Conservation (phyloP, 345 rosid genomes). For the Nasturtium officinale region DNA sequence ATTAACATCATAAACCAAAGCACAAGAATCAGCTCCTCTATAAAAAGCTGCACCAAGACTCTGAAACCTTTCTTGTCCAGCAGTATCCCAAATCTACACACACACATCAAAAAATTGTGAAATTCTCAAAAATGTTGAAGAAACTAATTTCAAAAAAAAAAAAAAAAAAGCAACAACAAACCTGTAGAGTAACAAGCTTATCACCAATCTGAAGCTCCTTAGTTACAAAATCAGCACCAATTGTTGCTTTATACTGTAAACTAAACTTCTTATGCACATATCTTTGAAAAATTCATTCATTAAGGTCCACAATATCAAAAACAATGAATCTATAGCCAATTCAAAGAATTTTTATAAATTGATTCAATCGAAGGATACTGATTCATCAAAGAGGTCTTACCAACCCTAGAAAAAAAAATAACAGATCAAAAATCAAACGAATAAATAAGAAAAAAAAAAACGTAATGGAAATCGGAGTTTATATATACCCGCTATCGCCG, state of each 20-base stretch:
- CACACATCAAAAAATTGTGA: not conserved
- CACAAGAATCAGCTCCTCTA: conserved; percentile 97
- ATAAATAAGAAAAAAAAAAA: not conserved
- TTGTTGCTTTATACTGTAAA: conserved; percentile 96
- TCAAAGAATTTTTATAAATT: not conserved
- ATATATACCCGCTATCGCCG: conserved; percentile 91
- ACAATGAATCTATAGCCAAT: not conserved
- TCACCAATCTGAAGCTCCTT: conserved; percentile 95
- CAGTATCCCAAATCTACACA: conserved; percentile 94
- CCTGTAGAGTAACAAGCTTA: conserved; percentile 90
- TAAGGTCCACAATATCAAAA: conserved; percentile 16
- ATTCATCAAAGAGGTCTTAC: conserved; percentile 98
- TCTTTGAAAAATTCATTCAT: conserved; percentile 38
- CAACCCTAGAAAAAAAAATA: conserved; percentile 65
- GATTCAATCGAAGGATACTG: conserved; percentile 73
- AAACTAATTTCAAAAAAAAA: not conserved
- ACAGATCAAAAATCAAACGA: conserved; percentile 26
- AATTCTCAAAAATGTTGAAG: conserved; percentile 13
- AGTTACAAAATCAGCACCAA: conserved; percentile 99
- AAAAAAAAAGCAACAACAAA: conserved; percentile 32
- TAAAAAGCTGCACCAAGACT: conserved; percentile 97
- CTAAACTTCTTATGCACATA: conserved; percentile 91
- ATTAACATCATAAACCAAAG: conserved; percentile 89
- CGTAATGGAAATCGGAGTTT: not conserved
- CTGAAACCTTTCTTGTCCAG: conserved; percentile 97